Conservation (phyloP, 2,329 filamentous ascomycete species). For the Xylaria sp. region DNA sequence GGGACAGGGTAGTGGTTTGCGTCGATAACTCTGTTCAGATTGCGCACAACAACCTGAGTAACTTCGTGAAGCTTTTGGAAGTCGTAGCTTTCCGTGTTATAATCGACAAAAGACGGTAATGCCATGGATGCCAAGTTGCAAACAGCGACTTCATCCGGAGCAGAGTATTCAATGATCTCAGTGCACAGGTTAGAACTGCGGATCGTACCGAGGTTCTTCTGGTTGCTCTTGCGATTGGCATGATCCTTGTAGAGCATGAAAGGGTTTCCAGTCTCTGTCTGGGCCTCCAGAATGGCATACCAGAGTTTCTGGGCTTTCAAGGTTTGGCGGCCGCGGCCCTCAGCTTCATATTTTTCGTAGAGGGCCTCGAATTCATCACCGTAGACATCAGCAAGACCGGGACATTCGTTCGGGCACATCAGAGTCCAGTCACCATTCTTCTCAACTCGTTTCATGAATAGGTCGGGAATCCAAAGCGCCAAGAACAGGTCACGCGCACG, state of each 20-base stretch:
- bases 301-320: conserved; percentile 98
- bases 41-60: conserved; percentile 88
- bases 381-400: conserved; percentile 94
- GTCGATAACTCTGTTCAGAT: conserved; percentile 98
- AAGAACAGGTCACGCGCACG: conserved; percentile 98
- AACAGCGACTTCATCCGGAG: conserved; percentile 97
- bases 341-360: conserved; percentile 91
- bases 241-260: conserved; percentile 99
- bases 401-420: conserved; percentile 97
- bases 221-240: conserved; percentile 99
- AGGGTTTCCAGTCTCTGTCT: conserved; percentile 98
- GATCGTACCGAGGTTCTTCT: conserved; percentile 99
- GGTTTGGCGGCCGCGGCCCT: conserved; percentile 88
- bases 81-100: conserved; percentile 85
- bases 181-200: conserved; percentile 99
- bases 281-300: conserved; percentile 97
- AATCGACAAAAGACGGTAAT: conserved; percentile 90
- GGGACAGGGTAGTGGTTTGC: conserved; percentile 98
- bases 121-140: conserved; percentile 97
- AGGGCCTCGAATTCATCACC: conserved; percentile 96
- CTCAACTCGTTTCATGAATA: conserved; percentile 99
- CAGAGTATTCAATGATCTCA: conserved; percentile 97
- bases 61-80: conserved; percentile 98
- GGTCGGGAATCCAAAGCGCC: conserved; percentile 96
- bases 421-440: conserved; percentile 97